Percentiles rank a stretch among this genome's conserved stretches.
phyloP scores from a whole-genome alignment of 352 stramenopile species.

The Phytophthora cactorum region DNA sequence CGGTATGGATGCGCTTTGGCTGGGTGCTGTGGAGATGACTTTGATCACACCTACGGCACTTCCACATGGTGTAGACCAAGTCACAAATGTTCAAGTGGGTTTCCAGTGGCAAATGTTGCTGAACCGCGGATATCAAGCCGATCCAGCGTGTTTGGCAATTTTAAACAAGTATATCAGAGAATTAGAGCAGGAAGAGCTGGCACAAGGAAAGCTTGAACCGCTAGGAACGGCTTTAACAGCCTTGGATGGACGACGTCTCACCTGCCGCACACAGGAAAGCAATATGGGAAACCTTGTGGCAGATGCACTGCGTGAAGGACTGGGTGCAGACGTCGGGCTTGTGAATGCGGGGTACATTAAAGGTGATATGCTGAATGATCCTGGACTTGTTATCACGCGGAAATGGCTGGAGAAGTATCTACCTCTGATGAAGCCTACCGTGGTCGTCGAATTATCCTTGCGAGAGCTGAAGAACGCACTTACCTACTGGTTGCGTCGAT shows the following conservation, averaged over 20 bases:
- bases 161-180: slow-evolving; percentile 48
- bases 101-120: slow-evolving; percentile 80
- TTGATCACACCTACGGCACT: slow-evolving; percentile 31
- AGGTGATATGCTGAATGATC: slow-evolving; percentile 63
- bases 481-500: slow-evolving; percentile 66
- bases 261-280: slow-evolving; percentile 67
- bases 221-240: slow-evolving; percentile 38
- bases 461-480: slow-evolving; percentile 56
- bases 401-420: slow-evolving; percentile 75
- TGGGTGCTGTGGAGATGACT: slow-evolving; percentile 72
- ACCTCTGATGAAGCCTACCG: slow-evolving; percentile 58
- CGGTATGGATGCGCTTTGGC: slow-evolving; percentile 83
- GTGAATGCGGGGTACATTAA: slow-evolving; percentile 88
- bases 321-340: slow-evolving; percentile 63
- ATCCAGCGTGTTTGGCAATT: slow-evolving; percentile 50
- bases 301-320: slow-evolving; percentile 66
- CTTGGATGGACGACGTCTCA: slow-evolving; percentile 72
- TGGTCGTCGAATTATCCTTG: slow-evolving; percentile 63
- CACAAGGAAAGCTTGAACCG: slow-evolving; percentile 48
- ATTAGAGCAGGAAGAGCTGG: slow-evolving; percentile 59
- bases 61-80: neutral
- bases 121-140: slow-evolving; percentile 58
- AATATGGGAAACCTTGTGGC: slow-evolving; percentile 83
- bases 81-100: slow-evolving; percentile 19
- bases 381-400: slow-evolving; percentile 57